phyloP scores from a whole-genome alignment of 306 rosid genomes.

The Dryas alaskensis region DNA sequence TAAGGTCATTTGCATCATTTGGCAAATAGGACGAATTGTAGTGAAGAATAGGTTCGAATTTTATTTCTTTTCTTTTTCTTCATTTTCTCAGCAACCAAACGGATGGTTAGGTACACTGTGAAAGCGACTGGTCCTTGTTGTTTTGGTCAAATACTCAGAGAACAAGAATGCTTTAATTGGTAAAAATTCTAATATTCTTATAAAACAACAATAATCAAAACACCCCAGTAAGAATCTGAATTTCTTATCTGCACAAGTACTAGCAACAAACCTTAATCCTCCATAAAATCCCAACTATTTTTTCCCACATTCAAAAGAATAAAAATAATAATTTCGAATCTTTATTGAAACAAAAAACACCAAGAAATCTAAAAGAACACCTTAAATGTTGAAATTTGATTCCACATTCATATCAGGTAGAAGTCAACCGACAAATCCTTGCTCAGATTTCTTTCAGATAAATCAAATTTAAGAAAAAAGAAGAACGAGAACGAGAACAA shows the following conservation, averaged over 20 bases:
- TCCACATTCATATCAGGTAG: neutral
- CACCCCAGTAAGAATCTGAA: neutral
- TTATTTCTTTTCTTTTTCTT: slow-evolving; percentile 2
- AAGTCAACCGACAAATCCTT: neutral
- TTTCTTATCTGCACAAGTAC: neutral
- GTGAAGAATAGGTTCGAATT: neutral
- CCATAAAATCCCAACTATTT: neutral
- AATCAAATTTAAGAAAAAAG: neutral
- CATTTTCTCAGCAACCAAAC: slow-evolving; percentile 20
- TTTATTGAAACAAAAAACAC: neutral
- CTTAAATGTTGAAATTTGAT: neutral
- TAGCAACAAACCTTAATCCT: neutral
- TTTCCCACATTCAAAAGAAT: neutral
- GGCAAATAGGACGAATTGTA: slow-evolving; percentile 9
- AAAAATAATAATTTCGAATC: neutral
- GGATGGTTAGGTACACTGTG: neutral
- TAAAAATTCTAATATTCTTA: neutral
- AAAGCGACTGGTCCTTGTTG: neutral
- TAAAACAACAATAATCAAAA: neutral
- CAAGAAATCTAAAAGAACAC: slow-evolving; percentile 6
- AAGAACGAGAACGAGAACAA: neutral
- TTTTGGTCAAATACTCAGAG: slow-evolving; percentile 3
- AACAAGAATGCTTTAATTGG: neutral
- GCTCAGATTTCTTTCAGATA: neutral
- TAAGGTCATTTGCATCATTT: neutral